phyloP scores from a whole-genome alignment of 176 grass and related monocot species.

The Oryza glumipatula region DNA sequence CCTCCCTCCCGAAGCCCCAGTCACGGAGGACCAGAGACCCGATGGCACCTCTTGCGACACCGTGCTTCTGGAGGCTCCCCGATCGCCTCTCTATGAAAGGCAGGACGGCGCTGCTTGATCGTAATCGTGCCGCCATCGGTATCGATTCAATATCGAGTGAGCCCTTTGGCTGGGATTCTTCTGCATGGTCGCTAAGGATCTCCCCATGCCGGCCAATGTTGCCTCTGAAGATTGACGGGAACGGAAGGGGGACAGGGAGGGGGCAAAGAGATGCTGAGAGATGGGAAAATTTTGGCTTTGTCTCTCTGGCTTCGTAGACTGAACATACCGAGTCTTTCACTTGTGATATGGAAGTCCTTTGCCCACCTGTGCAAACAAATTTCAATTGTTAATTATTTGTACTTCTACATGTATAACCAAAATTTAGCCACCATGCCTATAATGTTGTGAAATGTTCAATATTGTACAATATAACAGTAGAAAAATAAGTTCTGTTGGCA shows the following conservation, averaged over 20 bases:
- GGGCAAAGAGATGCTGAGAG: conserved; percentile 70
- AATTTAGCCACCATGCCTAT: neutral
- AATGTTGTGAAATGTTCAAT: neutral
- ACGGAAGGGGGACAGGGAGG: conserved; percentile 78
- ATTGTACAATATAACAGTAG: neutral
- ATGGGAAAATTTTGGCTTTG: conserved; percentile 67
- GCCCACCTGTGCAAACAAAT: conserved; percentile 46
- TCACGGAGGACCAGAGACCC: conserved; percentile 58
- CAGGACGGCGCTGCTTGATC: conserved; percentile 63
- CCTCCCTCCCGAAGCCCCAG: conserved; percentile 88
- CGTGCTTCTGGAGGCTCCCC: conserved; percentile 57
- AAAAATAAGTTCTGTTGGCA: neutral
- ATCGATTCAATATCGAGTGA: conserved; percentile 67
- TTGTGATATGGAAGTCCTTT: conserved; percentile 67
- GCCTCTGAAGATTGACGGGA: conserved; percentile 74
- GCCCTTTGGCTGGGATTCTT: conserved; percentile 51
- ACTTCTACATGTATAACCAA: conserved; percentile 11
- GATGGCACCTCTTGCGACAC: conserved; percentile 50
- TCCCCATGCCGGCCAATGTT: conserved; percentile 64
- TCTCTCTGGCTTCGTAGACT: conserved; percentile 37
- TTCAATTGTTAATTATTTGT: neutral
- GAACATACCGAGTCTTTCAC: conserved; percentile 52
- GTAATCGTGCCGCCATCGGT: conserved; percentile 66
- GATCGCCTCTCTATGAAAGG: conserved; percentile 78
- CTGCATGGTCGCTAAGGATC: conserved; percentile 35